These are phyloP conservation scores for Pecoramyces ruminantium DNA, from an alignment of 192 early-diverging fungal genomes.

Conservation along the genomic window DNA sequence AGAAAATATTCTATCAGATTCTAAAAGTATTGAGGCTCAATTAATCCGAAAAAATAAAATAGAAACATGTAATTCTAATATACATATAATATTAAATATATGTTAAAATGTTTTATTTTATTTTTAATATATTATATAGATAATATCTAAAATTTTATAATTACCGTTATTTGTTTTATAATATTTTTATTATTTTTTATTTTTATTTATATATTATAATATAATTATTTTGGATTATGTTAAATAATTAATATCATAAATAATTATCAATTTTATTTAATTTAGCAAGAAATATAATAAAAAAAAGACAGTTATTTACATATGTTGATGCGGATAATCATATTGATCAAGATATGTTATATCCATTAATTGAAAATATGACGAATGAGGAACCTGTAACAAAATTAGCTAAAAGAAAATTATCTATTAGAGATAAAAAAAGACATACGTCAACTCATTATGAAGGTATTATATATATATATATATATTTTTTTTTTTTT, in stretches of 20 bases:
- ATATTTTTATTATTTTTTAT: no score
- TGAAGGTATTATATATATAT: no score
- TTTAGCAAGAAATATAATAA: background rate
- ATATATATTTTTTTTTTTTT: no score
- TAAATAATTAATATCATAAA: no score
- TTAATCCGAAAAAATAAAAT: background rate
- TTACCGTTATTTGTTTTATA: no score
- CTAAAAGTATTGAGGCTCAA: background rate
- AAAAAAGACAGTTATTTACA: conserved; percentile 9
- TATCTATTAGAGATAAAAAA: background rate
- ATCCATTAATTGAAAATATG: background rate
- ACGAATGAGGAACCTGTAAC: background rate
- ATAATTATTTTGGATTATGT: no score
- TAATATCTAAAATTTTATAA: no score
- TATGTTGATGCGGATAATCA: conserved; percentile 10
- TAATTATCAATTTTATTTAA: background rate
- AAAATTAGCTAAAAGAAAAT: background rate
- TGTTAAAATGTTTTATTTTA: no score
- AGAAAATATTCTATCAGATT: background rate
- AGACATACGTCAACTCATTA: background rate
- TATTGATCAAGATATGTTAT: background rate
- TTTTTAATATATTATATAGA: no score
- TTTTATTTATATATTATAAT: no score
- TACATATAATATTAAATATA: no score
- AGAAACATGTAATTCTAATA: background rate